Conservation (phyloP, 1,284 basidiomycete genomes). For the Uromyces viciae-fabae region DNA sequence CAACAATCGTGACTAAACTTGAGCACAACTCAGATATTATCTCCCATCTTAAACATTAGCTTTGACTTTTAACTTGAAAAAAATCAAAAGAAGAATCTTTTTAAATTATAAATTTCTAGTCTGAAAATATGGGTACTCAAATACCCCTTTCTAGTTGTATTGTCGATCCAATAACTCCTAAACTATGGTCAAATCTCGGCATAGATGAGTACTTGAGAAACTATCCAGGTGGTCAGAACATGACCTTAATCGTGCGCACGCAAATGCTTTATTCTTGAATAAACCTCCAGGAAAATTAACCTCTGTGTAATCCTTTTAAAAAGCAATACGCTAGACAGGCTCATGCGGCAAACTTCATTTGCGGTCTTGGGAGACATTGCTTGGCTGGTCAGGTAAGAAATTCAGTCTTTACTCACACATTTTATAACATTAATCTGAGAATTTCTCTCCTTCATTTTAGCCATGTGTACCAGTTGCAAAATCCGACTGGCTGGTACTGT, state of each 20-base stretch:
- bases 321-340: constrained; percentile 36
- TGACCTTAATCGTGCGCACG: constrained; percentile 8
- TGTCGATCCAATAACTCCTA: constrained; percentile 3
- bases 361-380: constrained; percentile 33
- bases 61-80: too few species aligned
- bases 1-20: too few species aligned
- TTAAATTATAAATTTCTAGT: too few species aligned
- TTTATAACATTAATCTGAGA: neutral
- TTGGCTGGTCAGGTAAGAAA: constrained; percentile 33
- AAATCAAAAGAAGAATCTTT: too few species aligned
- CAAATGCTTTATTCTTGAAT: neutral
- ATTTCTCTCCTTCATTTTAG: neutral
- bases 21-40: too few species aligned
- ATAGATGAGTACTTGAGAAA: constrained; percentile 29
- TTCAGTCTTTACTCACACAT: neutral
- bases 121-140: constrained; percentile 20
- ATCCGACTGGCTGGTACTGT: constrained; percentile 36
- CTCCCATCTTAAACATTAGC: too few species aligned
- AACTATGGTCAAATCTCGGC: constrained; percentile 24
- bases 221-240: constrained; percentile 31
- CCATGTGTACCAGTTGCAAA: constrained; percentile 30
- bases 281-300: neutral
- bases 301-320: neutral
- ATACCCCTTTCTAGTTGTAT: constrained; percentile 13
- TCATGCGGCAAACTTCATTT: constrained; percentile 42